Evolutionary conservation across 306 rosid genomes (phyloP).

Genomic region (Citrullus amarus): DNA sequence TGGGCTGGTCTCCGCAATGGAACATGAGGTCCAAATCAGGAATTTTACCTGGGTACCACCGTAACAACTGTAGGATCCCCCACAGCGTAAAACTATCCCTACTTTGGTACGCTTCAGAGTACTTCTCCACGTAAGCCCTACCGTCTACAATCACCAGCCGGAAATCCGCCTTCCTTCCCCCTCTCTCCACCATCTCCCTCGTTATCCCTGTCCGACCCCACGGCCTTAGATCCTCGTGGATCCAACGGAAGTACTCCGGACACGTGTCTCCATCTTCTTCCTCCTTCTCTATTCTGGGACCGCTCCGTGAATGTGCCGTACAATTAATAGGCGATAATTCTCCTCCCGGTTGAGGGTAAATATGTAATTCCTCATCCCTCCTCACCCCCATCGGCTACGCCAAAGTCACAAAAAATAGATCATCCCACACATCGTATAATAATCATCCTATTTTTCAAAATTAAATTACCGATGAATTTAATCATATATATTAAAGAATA

Average conservation of each 20-base stretch:
- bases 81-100: conserved; percentile 60
- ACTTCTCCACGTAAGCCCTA: conserved; percentile 42
- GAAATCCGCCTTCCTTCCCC: conserved; percentile 34
- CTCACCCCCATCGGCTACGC: not conserved
- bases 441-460: not conserved
- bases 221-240: conserved; percentile 46
- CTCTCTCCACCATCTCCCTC: conserved; percentile 45
- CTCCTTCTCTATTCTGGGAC: no score
- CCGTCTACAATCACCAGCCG: conserved; percentile 45
- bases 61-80: conserved; percentile 60
- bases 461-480: no score
- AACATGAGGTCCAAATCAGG: conserved; percentile 66
- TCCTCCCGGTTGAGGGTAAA: not conserved
- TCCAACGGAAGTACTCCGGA: conserved; percentile 72
- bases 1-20: conserved; percentile 47
- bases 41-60: conserved; percentile 41
- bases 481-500: no score
- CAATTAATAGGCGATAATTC: not conserved
- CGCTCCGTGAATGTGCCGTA: no score
- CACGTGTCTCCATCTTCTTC: conserved; percentile 8
- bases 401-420: not conserved
- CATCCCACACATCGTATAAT: not conserved
- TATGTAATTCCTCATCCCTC: not conserved
- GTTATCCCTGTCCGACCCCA: conserved; percentile 47
- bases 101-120: conserved; percentile 37